These are phyloP conservation scores for Xylaria hypoxylon DNA, from an alignment of 2,329 filamentous ascomycete species.

Conservation along the genomic window DNA sequence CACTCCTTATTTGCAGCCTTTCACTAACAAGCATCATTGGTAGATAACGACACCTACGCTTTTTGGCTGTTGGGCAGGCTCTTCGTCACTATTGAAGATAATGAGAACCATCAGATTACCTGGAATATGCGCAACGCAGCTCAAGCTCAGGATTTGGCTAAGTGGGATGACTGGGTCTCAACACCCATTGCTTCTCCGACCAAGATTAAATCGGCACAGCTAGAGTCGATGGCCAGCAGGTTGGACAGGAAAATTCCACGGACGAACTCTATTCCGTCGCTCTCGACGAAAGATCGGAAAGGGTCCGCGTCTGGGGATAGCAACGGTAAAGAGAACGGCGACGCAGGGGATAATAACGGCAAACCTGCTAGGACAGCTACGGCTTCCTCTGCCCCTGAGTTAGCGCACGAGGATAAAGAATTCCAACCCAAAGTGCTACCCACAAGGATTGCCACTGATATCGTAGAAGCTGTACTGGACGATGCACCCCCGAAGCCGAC, in stretches of 20 bases:
- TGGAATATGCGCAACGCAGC: conserved; percentile 46
- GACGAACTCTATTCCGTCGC: conserved; percentile 6
- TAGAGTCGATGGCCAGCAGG: conserved; percentile 21
- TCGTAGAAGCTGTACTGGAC: conserved; percentile 16
- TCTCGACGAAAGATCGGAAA: not conserved
- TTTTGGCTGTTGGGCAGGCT: conserved; percentile 45
- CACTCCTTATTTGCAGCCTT: not conserved
- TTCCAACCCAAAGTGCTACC: not conserved
- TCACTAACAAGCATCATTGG: conserved; percentile 2
- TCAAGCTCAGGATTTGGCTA: conserved; percentile 39
- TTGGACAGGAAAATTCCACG: not conserved
- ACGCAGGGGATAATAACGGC: not conserved
- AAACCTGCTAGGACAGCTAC: conserved; percentile 22
- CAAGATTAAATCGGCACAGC: not conserved
- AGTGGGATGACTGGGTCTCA: conserved; percentile 46
- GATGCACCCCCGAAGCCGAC: conserved; percentile 41
- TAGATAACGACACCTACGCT: conserved; percentile 47
- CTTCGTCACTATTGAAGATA: conserved; percentile 43
- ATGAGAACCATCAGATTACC: conserved; percentile 39
- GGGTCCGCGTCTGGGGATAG: not conserved
- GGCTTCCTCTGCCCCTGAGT: conserved; percentile 3
- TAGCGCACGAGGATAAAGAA: conserved; percentile 11
- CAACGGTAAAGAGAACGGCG: not conserved
- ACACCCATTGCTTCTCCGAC: conserved; percentile 34
- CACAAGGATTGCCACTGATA: conserved; percentile 27